Percentiles rank a stretch among this genome's conserved stretches.
These are phyloP conservation scores for Zygotorulaspora chibaensis DNA, from an alignment of 805 yeast genomes.

Conservation along the genomic window DNA sequence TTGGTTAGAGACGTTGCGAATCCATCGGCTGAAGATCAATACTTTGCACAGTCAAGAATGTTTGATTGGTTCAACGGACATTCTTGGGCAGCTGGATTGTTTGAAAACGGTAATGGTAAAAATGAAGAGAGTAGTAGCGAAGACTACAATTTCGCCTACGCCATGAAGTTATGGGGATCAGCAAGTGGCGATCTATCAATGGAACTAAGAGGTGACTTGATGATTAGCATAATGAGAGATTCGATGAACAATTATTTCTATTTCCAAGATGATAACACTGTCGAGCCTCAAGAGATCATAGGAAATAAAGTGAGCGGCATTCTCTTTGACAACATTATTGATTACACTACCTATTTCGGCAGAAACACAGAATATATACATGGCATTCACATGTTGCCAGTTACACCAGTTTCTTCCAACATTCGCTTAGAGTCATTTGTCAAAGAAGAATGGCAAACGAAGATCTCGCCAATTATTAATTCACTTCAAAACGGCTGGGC, in stretches of 20 bases:
- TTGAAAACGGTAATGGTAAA: constrained; percentile 40
- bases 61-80: constrained; percentile 76
- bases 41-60: constrained; percentile 60
- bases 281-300: constrained; percentile 48
- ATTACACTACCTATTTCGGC: constrained; percentile 71
- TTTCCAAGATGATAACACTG: constrained; percentile 43
- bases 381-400: constrained; percentile 76
- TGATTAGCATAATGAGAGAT: constrained; percentile 51
- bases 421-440: constrained; percentile 52
- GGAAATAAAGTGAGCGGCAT: constrained; percentile 66
- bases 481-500: constrained; percentile 57
- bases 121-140: constrained; percentile 57
- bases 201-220: constrained; percentile 53
- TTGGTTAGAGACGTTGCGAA: constrained; percentile 66
- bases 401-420: constrained; percentile 38
- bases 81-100: constrained; percentile 70
- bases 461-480: constrained; percentile 40
- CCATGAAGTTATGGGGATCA: constrained; percentile 64
- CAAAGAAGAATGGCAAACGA: constrained; percentile 45
- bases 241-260: constrained; percentile 56
- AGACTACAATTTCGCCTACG: constrained; percentile 66
- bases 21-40: constrained; percentile 47
- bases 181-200: constrained; percentile 50
- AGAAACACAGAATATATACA: constrained; percentile 57
- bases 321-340: constrained; percentile 65